Base-by-base conservation (phyloP, 2,329 filamentous ascomycete species). In the Albifimbria verrucaria region DNA sequence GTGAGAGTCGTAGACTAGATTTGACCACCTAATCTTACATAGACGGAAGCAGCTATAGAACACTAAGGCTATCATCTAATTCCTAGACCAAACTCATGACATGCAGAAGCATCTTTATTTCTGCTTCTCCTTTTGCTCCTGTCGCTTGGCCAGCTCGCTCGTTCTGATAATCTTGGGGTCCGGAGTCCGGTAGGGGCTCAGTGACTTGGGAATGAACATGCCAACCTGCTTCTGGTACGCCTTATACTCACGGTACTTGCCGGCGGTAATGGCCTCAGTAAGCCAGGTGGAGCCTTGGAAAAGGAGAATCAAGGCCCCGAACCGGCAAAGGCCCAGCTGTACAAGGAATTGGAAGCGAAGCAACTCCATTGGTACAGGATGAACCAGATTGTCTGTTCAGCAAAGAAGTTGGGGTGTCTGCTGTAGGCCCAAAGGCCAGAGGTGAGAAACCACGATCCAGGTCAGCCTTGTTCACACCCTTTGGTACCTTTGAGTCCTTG, bases 401-500 rank as follows among this genome's bases (percentile, higher is more conserved):
- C 90, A 5, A 89, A 85, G 66, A 97, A 99, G 71, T 99, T 99
- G 47, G 94, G 94, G 69, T 99, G 95, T 45, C 94, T 83, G 61
- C 88, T 93, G 76, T 87, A 92, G 1, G 86, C 87, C 87, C 90
- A 99, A 7, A 99, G 77, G 0, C 94, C 94, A 4, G 80, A 84
- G 9, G 90, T 88, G 58, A 89, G 80, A 99, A 99, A 42, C 94
- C 94, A 36, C 93, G 88, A 58, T 97, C 90, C 23, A 99, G 82
- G 51, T 96, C 90, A 55, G 84, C 83, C 59, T 87, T 84, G 1
- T 78, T 80, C 69, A 80, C 92, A 21, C 73, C 79, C 5, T 73
- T 69, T 1, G 90, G 84, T 3, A 93, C 78, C 66, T 89, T 88
- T 48, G 85, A 90, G 1, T 86, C 87, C 56, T 83, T 78, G 56